Evolutionary conservation across 805 yeast genomes (phyloP), one percentile per base, ranked within the genome.

Genomic region (Kazachstania martiniae): DNA sequence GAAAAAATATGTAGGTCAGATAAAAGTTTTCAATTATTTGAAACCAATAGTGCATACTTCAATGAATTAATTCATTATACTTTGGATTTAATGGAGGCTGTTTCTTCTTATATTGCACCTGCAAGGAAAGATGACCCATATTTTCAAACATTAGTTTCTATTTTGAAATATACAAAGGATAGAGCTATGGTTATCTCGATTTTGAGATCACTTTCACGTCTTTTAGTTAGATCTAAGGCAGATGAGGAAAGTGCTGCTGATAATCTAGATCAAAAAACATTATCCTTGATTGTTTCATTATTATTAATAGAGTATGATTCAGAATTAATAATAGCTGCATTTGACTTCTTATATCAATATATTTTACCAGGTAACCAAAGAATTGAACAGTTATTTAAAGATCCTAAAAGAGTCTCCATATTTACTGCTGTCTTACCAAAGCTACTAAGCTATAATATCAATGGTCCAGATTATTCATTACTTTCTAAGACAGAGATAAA

Each of bases 281-380:
- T 87, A 27, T 72, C 72, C 29, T 63, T 64, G 31, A 69, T 77
- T 14, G 66, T 73, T 9, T 68, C 77, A 12, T 73, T 64, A 39
- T 55, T 87, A 31, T 60, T 79, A 15, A 56, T 86, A 13, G 54
- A 49, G 12, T 39, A 46, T 41, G 91, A 84, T 49, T 65, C 66
- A 30, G 95, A 85, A 44, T 63, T 89, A 34, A 59, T 74, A 13
- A 61, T 77, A 18, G 78, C 94, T 0, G 72, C 82, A 1, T 64
- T 91, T 41, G 94, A 82, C 52, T 80, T 91, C 51, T 53, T 91
- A 21, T 83, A 83, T 47, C 94, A 84, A 56, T 87, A 73, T 47
- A 63, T 79, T 40, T 63, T 75, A 23, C 79, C 89, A 6, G 76
- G 80, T 5, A 59, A 63, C 22, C 65, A 60, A 25, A 70, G 84